Evolutionary conservation across 441 rosid genomes (phyloP), one percentile per base, ranked within the genome.

Genomic region (Gossypium schwendimanii): DNA sequence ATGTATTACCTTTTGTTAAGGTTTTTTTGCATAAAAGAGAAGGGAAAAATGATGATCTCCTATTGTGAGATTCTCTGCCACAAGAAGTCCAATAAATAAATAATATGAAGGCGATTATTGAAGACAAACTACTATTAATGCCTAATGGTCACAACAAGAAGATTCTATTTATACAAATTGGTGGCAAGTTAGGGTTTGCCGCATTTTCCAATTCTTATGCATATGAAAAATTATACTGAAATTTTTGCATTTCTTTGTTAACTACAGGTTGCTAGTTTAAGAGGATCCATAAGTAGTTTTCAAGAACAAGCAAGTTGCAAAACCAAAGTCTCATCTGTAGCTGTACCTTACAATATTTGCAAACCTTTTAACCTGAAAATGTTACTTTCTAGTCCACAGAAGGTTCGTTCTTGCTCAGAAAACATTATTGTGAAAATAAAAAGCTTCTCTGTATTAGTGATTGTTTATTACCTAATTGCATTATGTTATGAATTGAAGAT

Each of bases 241-340:
- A 72, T 53, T 57, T n/a, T 45, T 74, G 55, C 66, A 11, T 59
- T 80, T 80, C 45, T 75, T 58, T 77, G 65, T 76, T 53, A 54
- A 71, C 79, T 75, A 80, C 94, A 95, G 99, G 92, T 95, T 72
- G 92, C 98, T 81, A 91, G 96, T 81, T 83, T 91, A 57, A 84
- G 99, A 26, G 99, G 98, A 70, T 95, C 99, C 31, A 85, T 93
- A 28, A 95, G 98, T 78, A 87, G 98, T 82, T 95, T 95, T 79
- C 99, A 95, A 76, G 98, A 95, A 74, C 99, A 95, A 86, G 97
- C 99, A 69, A 95, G 98, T 78, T 84, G 90, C 81, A 89, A 90
- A 69, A 82, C 81, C 72, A 90, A 76, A 72, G 84, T 91, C 45
- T 53, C 91, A 61, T 88, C 96, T 26, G 88, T 95, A 39, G 79